Percentiles rank a stretch among this genome's conserved stretches.
These are phyloP conservation scores for Apiospora pterosperma DNA, from an alignment of 2,329 filamentous ascomycete genomes.

Conservation along the genomic window DNA sequence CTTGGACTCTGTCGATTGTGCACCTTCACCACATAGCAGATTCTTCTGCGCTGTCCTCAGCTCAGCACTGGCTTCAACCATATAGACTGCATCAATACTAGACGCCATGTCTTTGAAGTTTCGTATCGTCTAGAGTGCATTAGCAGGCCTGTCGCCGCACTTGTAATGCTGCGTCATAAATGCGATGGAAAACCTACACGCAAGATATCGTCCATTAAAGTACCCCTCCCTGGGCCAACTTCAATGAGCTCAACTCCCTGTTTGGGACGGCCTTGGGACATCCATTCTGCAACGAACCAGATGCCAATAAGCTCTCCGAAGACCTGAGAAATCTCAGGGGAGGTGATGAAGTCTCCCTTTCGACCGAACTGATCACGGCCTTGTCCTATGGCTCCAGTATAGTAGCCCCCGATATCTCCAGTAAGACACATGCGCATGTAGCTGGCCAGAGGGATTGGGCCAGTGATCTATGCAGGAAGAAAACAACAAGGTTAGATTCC, in stretches of 20 bases:
- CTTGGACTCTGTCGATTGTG: constrained; percentile 65
- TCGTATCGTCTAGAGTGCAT: constrained; percentile 63
- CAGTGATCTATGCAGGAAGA: constrained; percentile 60
- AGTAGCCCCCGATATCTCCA: constrained; percentile 86
- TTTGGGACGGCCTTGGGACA: constrained; percentile 75
- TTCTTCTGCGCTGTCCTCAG: constrained; percentile 75
- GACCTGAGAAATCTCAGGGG: constrained; percentile 93
- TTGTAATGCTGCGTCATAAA: background rate
- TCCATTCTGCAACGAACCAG: constrained; percentile 97
- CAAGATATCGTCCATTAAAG: constrained; percentile 94
- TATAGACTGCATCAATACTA: constrained; percentile 81
- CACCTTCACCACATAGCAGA: constrained; percentile 72
- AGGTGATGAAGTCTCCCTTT: constrained; percentile 94
- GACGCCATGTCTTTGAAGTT: constrained; percentile 76
- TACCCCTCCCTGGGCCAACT: constrained; percentile 89
- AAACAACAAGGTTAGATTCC: background rate
- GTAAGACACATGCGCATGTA: constrained; percentile 99
- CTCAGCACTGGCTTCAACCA: constrained; percentile 88
- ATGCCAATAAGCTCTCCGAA: constrained; percentile 93
- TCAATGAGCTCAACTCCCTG: constrained; percentile 86
- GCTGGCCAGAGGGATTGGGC: constrained; percentile 84
- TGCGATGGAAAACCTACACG: constrained; percentile 59
- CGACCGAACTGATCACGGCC: constrained; percentile 85
- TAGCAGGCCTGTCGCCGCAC: background rate
- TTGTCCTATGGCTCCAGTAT: constrained; percentile 69